Evolutionary conservation across 1,139 yeast genomes (phyloP).

Genomic region (Candida pseudoviswanathii): DNA sequence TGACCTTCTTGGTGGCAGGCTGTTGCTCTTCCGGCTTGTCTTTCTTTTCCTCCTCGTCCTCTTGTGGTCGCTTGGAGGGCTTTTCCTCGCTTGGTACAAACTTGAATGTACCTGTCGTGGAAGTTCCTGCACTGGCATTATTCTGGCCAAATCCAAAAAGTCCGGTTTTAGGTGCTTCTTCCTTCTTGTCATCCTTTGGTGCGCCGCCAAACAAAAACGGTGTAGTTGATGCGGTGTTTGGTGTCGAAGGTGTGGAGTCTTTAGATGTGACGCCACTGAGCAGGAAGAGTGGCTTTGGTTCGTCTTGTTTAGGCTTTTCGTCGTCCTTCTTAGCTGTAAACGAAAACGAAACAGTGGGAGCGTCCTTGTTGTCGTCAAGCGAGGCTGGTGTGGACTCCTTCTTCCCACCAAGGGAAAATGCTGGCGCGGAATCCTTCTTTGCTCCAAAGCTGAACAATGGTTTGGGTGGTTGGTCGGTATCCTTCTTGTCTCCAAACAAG

Average conservation of each 20-base stretch:
- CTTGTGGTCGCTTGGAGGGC: not conserved
- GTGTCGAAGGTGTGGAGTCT: constrained; percentile 1
- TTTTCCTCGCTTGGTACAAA: not conserved
- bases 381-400: constrained; percentile 5
- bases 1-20: not conserved
- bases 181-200: not conserved
- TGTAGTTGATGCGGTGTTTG: not conserved
- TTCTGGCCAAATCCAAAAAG: not conserved
- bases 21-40: not conserved
- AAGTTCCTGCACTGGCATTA: not conserved
- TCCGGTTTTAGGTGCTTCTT: not conserved
- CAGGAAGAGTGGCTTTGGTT: not conserved
- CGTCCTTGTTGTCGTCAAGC: not conserved
- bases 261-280: constrained; percentile 1
- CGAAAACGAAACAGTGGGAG: not conserved
- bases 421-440: constrained; percentile 8
- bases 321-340: not conserved
- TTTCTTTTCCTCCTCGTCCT: not conserved
- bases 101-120: not conserved
- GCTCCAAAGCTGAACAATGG: constrained; percentile 3
- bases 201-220: not conserved
- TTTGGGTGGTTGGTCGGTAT: not conserved
- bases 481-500: constrained; percentile 3
- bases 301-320: not conserved
- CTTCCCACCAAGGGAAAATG: constrained; percentile 16